Base-by-base conservation (phyloP, 441 rosid genomes). In the Pelargonium fulgidum region DNA sequence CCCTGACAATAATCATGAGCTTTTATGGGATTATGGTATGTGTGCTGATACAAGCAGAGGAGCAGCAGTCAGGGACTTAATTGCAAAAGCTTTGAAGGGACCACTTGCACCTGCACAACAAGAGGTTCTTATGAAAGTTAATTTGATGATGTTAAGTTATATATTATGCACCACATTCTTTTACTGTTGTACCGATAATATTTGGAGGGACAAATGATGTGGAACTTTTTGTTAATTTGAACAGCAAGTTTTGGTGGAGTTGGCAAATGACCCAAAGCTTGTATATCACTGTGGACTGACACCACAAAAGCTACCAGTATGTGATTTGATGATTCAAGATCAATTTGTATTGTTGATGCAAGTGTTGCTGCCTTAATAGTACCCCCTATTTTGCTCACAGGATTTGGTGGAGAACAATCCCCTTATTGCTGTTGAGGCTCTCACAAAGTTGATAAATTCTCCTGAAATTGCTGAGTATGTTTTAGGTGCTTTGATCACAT, bases 21-120 rank as follows among this genome's bases (percentile, higher is more conserved):
- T 93, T 78, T 75, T 87, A 67, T 93, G 99, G 99, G 97, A 93
- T 73, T 86, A 86, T 68, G 87, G 93, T 65, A 93, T 93, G 96
- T 93, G 97, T 84, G 99, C 96, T 66, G 96, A 93, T 85, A 91
- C 96, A 14, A 89, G 97, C 83, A 86, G 89, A 79, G 96, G 95
- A 52, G 91, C 93, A 24, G 89, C 90, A 19, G 88, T 93, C 48
- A 88, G 87, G 78, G 96, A 88, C 83, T 79, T 89, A 75, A 89
- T 93, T 81, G 83, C 85, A 61, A 89, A 91, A 83, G 97, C 96
- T 73, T 77, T 88, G 70, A 89, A 87, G 87, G 93, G 89, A 70
- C 80, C 96, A 66, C 84, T 93, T 64, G 85, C 86, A 39, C 99
- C 96, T 63, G 66, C 86, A 17, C 92, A 89, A 75, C 89, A 88